phyloP scores from a whole-genome alignment of 2,329 filamentous ascomycete species.

The Endocalyx cinctus region DNA sequence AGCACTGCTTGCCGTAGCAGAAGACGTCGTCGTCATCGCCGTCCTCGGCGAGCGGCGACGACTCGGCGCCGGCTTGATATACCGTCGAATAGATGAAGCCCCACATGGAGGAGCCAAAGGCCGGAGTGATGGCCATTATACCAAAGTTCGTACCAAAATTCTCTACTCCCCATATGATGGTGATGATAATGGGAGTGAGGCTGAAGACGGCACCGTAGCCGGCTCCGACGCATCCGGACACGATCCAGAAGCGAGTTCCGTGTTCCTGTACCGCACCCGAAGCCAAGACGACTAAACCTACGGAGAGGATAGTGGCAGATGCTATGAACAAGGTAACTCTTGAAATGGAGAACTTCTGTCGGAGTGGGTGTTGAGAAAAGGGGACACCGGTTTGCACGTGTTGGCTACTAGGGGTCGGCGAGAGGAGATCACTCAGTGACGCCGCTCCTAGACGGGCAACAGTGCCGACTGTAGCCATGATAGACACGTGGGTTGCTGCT shows the following conservation, averaged over 20 bases:
- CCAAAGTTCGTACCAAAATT: slow-evolving; percentile 99
- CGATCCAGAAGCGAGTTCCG: slow-evolving; percentile 75
- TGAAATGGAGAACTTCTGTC: slow-evolving; percentile 57
- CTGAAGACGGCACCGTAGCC: slow-evolving; percentile 92
- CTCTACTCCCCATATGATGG: slow-evolving; percentile 97
- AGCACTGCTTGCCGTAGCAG: slow-evolving; percentile 80
- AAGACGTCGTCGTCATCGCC: slow-evolving; percentile 46
- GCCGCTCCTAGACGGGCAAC: slow-evolving; percentile 86
- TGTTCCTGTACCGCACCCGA: slow-evolving; percentile 71
- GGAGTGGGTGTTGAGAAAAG: slow-evolving; percentile 25
- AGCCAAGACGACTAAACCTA: slow-evolving; percentile 74
- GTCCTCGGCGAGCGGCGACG: slow-evolving; percentile 28
- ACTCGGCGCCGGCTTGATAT: slow-evolving; percentile 64
- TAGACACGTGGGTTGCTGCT: slow-evolving; percentile 84
- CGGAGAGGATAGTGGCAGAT: slow-evolving; percentile 67
- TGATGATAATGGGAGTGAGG: slow-evolving; percentile 84
- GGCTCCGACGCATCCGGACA: slow-evolving; percentile 78
- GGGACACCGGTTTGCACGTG: slow-evolving; percentile 43
- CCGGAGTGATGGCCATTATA: slow-evolving; percentile 87
- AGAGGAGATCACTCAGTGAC: slow-evolving; percentile 81
- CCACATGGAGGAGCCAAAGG: slow-evolving; percentile 84
- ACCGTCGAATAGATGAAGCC: slow-evolving; percentile 80
- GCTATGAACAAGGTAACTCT: slow-evolving; percentile 75
- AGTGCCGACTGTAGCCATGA: slow-evolving; percentile 86
- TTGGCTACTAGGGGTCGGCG: slow-evolving; percentile 59